Evolutionary conservation across 192 early-diverging fungal species (phyloP).

Genomic region (Kickxella alabastrina): DNA sequence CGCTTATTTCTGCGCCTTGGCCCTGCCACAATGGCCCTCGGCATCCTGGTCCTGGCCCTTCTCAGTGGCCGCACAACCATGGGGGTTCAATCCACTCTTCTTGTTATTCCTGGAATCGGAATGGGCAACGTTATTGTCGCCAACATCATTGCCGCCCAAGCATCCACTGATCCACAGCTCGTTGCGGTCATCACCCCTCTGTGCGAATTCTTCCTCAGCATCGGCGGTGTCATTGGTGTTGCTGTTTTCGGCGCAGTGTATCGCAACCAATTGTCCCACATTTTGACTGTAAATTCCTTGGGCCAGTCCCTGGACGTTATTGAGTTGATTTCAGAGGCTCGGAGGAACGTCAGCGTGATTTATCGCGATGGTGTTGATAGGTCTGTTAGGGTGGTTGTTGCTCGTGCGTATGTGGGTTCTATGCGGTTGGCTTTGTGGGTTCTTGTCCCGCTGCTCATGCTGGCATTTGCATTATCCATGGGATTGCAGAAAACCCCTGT

Average conservation of each 20-base stretch:
- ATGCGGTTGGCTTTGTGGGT: slow-evolving; percentile 52
- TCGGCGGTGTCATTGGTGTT: slow-evolving; percentile 64
- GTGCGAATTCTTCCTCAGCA: slow-evolving; percentile 64
- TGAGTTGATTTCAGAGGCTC: slow-evolving; percentile 50
- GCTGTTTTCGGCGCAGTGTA: slow-evolving; percentile 59
- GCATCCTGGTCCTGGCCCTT: slow-evolving; percentile 57
- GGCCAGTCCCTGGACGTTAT: slow-evolving; percentile 32
- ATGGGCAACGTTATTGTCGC: slow-evolving; percentile 73
- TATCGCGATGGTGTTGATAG: slow-evolving; percentile 32
- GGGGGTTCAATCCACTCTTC: slow-evolving; percentile 54
- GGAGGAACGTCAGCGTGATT: slow-evolving; percentile 45
- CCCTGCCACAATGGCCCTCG: slow-evolving; percentile 58
- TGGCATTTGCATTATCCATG: slow-evolving; percentile 52
- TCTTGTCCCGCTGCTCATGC: slow-evolving; percentile 49
- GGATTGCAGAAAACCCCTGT: slow-evolving; percentile 31
- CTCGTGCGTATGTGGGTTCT: slow-evolving; percentile 52
- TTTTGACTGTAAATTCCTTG: slow-evolving; percentile 16
- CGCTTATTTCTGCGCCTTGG: slow-evolving; percentile 65
- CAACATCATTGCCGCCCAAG: slow-evolving; percentile 68
- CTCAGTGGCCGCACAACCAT: slow-evolving; percentile 49
- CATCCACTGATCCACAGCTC: slow-evolving; percentile 55
- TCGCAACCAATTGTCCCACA: slow-evolving; percentile 56
- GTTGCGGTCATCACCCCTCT: slow-evolving; percentile 68
- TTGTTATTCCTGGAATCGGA: slow-evolving; percentile 71
- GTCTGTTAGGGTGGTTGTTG: slow-evolving; percentile 32